Evolutionary conservation across 2,329 filamentous ascomycete genomes (phyloP).

Genomic region (Fusarium incarnatum): DNA sequence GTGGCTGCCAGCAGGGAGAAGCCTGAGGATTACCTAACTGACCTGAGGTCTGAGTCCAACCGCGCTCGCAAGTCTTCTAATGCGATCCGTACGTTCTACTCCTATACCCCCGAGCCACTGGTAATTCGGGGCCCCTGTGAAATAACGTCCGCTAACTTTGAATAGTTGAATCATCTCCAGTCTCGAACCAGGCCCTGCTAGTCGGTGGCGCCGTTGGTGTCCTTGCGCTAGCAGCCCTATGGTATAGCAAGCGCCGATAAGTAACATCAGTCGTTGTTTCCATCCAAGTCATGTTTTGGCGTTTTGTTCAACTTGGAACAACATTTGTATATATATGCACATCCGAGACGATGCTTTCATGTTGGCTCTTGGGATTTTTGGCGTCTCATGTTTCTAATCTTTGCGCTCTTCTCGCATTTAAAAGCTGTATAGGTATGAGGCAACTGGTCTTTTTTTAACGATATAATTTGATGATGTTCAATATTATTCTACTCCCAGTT

Average conservation of each 20-base stretch:
- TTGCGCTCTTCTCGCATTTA: constrained; percentile 11
- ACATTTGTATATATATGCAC: constrained; percentile 32
- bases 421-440: constrained; percentile 33
- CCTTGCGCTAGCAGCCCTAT: constrained; percentile 54
- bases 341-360: constrained; percentile 30
- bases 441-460: constrained; percentile 18
- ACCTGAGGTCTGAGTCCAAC: constrained; percentile 56
- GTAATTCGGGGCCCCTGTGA: neutral
- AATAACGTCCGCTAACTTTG: constrained; percentile 37
- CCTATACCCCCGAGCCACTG: constrained; percentile 8
- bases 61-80: constrained; percentile 50
- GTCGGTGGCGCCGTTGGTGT: constrained; percentile 53
- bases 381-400: constrained; percentile 27
- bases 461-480: constrained; percentile 17
- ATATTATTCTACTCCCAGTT: neutral
- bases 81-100: constrained; percentile 47
- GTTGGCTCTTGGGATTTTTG: constrained; percentile 20
- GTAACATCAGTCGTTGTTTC: neutral
- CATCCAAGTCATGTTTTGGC: constrained; percentile 7
- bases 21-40: constrained; percentile 57
- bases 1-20: constrained; percentile 79
- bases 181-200: constrained; percentile 49
- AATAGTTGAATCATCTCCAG: constrained; percentile 48
- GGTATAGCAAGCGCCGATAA: constrained; percentile 51
- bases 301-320: constrained; percentile 9